These are phyloP conservation scores for Umbelopsis ramanniana DNA, from an alignment of 192 early-diverging fungal species.

Conservation along the genomic window DNA sequence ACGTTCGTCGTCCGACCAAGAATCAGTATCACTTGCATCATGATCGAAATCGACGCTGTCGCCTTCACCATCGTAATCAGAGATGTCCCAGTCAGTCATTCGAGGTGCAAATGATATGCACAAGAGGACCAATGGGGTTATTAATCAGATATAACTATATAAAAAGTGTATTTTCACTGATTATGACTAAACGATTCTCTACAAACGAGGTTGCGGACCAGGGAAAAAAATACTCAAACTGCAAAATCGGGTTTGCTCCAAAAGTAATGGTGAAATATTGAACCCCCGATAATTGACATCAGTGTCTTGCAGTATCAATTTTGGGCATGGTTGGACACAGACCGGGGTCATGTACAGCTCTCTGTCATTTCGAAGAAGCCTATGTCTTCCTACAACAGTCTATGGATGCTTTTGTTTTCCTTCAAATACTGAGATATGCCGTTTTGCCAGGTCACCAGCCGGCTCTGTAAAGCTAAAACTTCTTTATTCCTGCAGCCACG, in stretches of 20 bases:
- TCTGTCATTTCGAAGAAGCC: too few relatives aligned
- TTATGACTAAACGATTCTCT: conserved; percentile 4
- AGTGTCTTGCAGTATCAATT: neutral
- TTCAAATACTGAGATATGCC: too few relatives aligned
- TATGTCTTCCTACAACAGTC: too few relatives aligned
- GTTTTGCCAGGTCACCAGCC: too few relatives aligned
- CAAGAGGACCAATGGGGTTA: neutral
- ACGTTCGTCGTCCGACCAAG: neutral
- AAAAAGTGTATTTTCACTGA: conserved; percentile 17
- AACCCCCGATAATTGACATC: conserved; percentile 3
- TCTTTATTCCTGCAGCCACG: neutral
- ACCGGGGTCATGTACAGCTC: neutral
- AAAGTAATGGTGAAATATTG: neutral
- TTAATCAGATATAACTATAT: conserved; percentile 3
- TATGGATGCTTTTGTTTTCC: too few relatives aligned
- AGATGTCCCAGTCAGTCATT: conserved; percentile 31
- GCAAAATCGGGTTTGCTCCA: neutral
- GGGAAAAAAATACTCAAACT: neutral
- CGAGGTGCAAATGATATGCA: conserved; percentile 9
- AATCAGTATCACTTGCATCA: neutral
- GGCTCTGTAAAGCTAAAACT: neutral
- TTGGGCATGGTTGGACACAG: neutral
- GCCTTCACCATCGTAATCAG: conserved; percentile 24
- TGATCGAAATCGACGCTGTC: conserved; percentile 17
- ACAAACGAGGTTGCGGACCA: neutral